Conservation (phyloP, 1,284 basidiomycete species). For the Cryptococcus amylolentus region DNA sequence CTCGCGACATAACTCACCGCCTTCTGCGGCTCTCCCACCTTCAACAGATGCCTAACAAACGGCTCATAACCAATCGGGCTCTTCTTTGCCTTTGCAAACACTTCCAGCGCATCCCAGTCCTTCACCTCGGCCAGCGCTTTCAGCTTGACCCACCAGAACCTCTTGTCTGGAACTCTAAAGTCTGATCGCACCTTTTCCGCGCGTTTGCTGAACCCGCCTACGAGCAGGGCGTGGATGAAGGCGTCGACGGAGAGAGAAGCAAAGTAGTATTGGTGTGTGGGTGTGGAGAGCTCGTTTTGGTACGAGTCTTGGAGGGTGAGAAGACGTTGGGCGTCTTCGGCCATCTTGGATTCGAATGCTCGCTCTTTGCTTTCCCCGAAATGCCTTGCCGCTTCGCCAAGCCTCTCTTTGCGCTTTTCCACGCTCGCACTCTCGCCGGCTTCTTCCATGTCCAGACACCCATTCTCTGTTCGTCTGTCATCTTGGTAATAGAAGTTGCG, state of each 20-base stretch:
- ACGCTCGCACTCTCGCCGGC: conserved; percentile 66
- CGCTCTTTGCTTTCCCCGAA: conserved; percentile 92
- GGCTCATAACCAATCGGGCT: conserved; percentile 94
- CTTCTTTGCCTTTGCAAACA: conserved; percentile 76
- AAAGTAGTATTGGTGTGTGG: conserved; percentile 62
- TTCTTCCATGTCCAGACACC: conserved; percentile 78
- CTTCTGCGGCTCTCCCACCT: conserved; percentile 58
- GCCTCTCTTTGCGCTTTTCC: conserved; percentile 63
- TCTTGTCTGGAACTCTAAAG: conserved; percentile 86
- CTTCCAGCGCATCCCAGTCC: conserved; percentile 80
- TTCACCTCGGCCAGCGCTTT: conserved; percentile 70
- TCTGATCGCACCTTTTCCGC: conserved; percentile 81
- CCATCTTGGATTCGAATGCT: conserved; percentile 87
- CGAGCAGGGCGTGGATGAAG: conserved; percentile 69
- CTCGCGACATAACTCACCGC: conserved; percentile 70
- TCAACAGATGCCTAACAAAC: conserved; percentile 58
- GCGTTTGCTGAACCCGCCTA: conserved; percentile 73
- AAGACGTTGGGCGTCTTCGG: conserved; percentile 77
- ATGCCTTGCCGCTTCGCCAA: conserved; percentile 82
- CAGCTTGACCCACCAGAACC: conserved; percentile 86
- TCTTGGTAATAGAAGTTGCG: conserved; percentile 98
- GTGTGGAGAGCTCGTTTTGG: conserved; percentile 70
- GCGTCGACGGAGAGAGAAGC: conserved; percentile 78
- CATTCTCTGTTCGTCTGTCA: conserved; percentile 88
- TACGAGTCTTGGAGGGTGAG: conserved; percentile 77